These are phyloP conservation scores for Phytopythium helicoides DNA, from an alignment of 352 stramenopile species.

Conservation along the genomic window DNA sequence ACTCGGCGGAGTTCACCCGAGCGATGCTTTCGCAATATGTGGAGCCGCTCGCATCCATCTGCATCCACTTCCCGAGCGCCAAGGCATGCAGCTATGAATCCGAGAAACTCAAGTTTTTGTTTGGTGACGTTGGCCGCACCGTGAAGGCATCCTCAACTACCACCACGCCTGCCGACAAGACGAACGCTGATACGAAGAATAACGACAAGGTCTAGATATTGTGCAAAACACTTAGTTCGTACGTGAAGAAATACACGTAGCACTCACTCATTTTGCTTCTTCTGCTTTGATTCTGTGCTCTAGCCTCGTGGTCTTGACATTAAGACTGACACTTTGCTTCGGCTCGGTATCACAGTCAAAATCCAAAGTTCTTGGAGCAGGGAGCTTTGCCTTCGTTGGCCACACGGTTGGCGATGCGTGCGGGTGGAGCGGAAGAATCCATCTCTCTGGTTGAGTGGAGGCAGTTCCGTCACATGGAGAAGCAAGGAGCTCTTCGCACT, in stretches of 20 bases:
- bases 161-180: too few species aligned
- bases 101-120: not conserved
- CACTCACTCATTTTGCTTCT: too few species aligned
- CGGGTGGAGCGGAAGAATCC: not conserved
- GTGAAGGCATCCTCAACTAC: not conserved
- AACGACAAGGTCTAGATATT: too few species aligned
- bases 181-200: too few species aligned
- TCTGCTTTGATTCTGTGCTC: too few species aligned
- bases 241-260: too few species aligned
- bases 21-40: not conserved
- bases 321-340: not conserved
- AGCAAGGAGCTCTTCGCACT: not conserved
- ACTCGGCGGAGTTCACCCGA: not conserved
- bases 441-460: not conserved
- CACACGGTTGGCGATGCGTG: constrained; percentile 3
- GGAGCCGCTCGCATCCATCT: constrained; percentile 2
- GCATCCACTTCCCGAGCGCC: constrained; percentile 7
- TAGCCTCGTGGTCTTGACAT: not conserved
- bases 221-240: too few species aligned
- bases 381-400: constrained; percentile 1
- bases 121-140: constrained; percentile 2
- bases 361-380: not conserved
- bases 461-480: not conserved
- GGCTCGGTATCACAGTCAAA: not conserved
- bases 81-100: not conserved